Conservation (phyloP, 805 yeast genomes). For the Nakazawaea molendinolei region DNA sequence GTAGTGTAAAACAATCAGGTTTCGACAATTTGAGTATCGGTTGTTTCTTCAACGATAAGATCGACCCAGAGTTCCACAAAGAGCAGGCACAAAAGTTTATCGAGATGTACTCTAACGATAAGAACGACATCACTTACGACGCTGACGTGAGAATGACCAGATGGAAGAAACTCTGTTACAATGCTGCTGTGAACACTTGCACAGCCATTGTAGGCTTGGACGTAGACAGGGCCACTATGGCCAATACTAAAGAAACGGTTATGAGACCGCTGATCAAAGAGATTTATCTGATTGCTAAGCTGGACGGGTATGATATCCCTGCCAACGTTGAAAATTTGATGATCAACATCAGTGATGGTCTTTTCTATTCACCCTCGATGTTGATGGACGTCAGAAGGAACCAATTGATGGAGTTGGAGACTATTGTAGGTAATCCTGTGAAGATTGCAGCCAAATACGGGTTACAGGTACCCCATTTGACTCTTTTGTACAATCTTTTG, state of each 20-base stretch:
- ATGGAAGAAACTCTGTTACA: slow-evolving; percentile 38
- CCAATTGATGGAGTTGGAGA: slow-evolving; percentile 33
- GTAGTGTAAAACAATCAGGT: slow-evolving; percentile 23
- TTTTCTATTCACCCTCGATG: slow-evolving; percentile 39
- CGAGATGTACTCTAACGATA: slow-evolving; percentile 21
- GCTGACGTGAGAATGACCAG: slow-evolving; percentile 27
- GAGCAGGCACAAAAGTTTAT: slow-evolving; percentile 21
- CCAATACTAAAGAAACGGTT: slow-evolving; percentile 19
- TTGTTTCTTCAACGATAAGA: slow-evolving; percentile 22
- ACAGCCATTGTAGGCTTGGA: slow-evolving; percentile 31
- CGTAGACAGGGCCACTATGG: slow-evolving; percentile 24
- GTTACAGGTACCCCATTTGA: slow-evolving; percentile 48
- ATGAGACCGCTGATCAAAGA: slow-evolving; percentile 37
- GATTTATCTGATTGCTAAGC: slow-evolving; percentile 34
- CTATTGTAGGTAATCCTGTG: slow-evolving; percentile 33
- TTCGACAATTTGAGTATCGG: slow-evolving; percentile 27
- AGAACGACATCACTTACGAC: slow-evolving; percentile 21
- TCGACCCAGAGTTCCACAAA: slow-evolving; percentile 17
- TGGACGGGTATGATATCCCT: slow-evolving; percentile 36
- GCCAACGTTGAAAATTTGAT: slow-evolving; percentile 26
- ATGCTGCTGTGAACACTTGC: slow-evolving; percentile 36
- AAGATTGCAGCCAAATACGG: slow-evolving; percentile 31
- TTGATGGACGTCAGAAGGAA: slow-evolving; percentile 32
- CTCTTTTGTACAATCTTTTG: slow-evolving; percentile 49
- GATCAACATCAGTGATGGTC: slow-evolving; percentile 29